phyloP scores from a whole-genome alignment of 495 filamentous ascomycete species.

The Jackrogersella minutella region DNA sequence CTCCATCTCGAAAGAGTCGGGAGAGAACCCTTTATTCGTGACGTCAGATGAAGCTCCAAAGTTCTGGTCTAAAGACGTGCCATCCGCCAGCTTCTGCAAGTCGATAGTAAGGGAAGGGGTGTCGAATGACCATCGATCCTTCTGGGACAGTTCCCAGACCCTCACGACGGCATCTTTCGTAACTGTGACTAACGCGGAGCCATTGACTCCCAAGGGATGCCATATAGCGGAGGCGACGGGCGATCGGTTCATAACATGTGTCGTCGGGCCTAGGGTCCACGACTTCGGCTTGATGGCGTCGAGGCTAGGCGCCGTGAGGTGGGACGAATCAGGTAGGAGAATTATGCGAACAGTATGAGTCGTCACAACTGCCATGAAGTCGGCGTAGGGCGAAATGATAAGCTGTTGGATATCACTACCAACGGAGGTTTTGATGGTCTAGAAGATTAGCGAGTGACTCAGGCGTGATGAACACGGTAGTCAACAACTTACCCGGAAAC shows the following conservation, averaged over 20 bases:
- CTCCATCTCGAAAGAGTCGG: conserved; percentile 86
- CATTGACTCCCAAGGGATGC: conserved; percentile 82
- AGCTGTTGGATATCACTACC: conserved; percentile 81
- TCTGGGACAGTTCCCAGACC: conserved; percentile 82
- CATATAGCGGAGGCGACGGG: conserved; percentile 79
- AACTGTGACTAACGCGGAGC: conserved; percentile 79
- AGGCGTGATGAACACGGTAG: conserved; percentile 11
- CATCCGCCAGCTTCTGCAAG: conserved; percentile 81
- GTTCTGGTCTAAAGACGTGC: conserved; percentile 76
- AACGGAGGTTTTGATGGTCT: conserved; percentile 76
- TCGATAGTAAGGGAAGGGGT: conserved; percentile 82
- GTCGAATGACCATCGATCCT: conserved; percentile 84
- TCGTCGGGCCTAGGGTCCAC: conserved; percentile 85
- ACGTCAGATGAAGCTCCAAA: conserved; percentile 73
- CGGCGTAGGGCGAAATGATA: conserved; percentile 77
- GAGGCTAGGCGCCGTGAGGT: conserved; percentile 69
- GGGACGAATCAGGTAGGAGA: conserved; percentile 76
- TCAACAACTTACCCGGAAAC: conserved; percentile 55
- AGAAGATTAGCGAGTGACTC: conserved; percentile 36
- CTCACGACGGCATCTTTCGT: conserved; percentile 85
- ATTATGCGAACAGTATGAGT: conserved; percentile 85
- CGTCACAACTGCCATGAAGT: conserved; percentile 82
- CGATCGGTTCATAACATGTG: conserved; percentile 83
- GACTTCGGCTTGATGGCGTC: conserved; percentile 77
- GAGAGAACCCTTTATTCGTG: conserved; percentile 80